A percentile compares a stretch with the other conserved stretches of the same genome.
phyloP scores from a whole-genome alignment of 805 yeast genomes.

The Yarrowia sp. region DNA sequence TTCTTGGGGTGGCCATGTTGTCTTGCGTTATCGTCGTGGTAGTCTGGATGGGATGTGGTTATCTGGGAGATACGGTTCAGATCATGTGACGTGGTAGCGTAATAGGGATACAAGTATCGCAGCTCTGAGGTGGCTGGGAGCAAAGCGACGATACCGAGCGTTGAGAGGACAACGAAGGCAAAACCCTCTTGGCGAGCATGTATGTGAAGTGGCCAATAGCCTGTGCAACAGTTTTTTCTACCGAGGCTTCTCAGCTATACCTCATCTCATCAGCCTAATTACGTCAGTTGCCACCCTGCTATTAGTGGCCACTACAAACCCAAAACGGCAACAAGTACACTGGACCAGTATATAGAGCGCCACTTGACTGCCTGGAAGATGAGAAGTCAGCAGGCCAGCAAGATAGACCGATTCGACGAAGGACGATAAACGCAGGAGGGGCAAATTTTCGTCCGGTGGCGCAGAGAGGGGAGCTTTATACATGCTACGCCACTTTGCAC shows the following conservation, averaged over 20 bases:
- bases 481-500: no score
- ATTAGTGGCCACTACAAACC: no score
- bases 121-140: conserved; percentile 1
- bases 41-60: conserved; percentile 7
- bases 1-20: conserved; percentile 33
- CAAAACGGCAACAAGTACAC: conserved; percentile 16
- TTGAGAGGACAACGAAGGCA: not conserved
- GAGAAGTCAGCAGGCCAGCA: not conserved
- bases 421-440: no score
- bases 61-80: conserved; percentile 25
- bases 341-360: no score
- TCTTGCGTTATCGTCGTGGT: conserved; percentile 6
- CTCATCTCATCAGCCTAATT: not conserved
- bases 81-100: conserved; percentile 22
- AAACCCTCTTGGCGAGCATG: no score
- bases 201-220: no score
- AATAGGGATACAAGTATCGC: not conserved
- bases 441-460: no score
- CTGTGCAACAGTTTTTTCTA: no score
- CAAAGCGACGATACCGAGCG: not conserved
- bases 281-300: not conserved
- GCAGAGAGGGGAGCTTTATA: no score
- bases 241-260: no score
- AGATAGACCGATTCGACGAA: no score
- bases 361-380: not conserved